These are phyloP conservation scores for Plasmodium cynomolgi DNA, from an alignment of 169 alveolate genomes.

Conservation along the genomic window DNA sequence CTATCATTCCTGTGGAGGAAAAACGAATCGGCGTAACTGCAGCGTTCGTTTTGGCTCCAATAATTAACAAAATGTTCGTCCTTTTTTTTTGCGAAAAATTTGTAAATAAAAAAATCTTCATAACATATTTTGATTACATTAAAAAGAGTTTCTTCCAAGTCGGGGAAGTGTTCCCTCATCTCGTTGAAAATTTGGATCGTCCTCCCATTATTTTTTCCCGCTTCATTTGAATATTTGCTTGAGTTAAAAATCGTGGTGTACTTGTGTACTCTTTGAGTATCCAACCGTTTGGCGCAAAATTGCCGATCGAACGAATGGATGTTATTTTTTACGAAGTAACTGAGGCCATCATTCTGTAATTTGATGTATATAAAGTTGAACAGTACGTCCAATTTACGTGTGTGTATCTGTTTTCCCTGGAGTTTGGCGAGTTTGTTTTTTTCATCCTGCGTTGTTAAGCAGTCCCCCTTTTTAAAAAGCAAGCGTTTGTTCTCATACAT, in stretches of 20 bases:
- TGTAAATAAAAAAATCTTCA: constrained; percentile 43
- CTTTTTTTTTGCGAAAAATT: constrained; percentile 24
- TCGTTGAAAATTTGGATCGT: not conserved
- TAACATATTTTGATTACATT: constrained; percentile 40
- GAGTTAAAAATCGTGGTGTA: not conserved
- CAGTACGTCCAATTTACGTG: not conserved
- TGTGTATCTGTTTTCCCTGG: not conserved
- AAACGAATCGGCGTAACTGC: not conserved
- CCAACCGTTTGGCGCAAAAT: not conserved
- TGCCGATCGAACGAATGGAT: not conserved
- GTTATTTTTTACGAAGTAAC: constrained; percentile 18
- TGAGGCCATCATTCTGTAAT: constrained; percentile 22
- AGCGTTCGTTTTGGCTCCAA: not conserved
- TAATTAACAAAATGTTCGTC: not conserved
- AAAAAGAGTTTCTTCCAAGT: constrained; percentile 50
- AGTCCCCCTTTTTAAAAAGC: not conserved
- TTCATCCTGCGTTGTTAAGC: not conserved
- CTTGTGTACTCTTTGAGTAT: not conserved
- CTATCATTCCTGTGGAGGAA: constrained; percentile 4
- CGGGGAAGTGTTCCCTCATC: constrained; percentile 1
- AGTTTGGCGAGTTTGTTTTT: not conserved
- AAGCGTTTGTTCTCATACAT: not conserved
- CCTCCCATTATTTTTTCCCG: not conserved
- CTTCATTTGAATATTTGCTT: constrained; percentile 1
- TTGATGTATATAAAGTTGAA: not conserved